Percentiles rank a stretch among this genome's conserved stretches.
phyloP scores from a whole-genome alignment of 2,329 filamentous ascomycete species.

The Davidsoniella neocaledoniae region DNA sequence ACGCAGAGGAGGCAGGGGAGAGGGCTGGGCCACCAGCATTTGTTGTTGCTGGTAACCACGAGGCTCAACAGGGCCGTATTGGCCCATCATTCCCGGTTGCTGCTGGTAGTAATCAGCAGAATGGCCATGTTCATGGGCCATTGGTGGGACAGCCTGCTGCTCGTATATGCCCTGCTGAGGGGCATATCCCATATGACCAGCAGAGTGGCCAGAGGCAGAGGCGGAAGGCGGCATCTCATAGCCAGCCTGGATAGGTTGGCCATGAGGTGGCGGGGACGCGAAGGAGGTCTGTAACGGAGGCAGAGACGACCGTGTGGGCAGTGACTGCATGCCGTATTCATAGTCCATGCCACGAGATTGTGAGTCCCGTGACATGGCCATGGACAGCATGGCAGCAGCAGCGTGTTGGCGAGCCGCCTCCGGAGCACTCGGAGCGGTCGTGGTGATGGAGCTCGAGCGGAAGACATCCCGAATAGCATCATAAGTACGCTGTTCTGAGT shows the following conservation, averaged over 20 bases:
- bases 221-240: conserved; percentile 1
- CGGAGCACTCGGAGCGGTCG: conserved; percentile 16
- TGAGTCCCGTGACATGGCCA: conserved; percentile 3
- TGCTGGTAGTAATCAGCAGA: conserved; percentile 6
- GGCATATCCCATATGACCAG: not conserved
- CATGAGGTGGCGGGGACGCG: not conserved
- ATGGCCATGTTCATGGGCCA: too few species aligned
- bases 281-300: conserved; percentile 1
- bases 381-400: conserved; percentile 9
- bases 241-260: conserved; percentile 1
- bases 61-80: not conserved
- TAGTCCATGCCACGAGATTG: not conserved
- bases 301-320: not conserved
- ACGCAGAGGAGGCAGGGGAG: conserved; percentile 8
- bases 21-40: conserved; percentile 3
- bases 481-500: conserved; percentile 14
- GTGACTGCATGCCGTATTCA: not conserved
- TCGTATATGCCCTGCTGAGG: conserved; percentile 1
- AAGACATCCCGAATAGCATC: conserved; percentile 26
- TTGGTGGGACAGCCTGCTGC: not conserved
- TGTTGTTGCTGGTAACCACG: conserved; percentile 4
- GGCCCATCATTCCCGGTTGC: not conserved
- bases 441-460: conserved; percentile 12
- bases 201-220: conserved; percentile 8
- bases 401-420: conserved; percentile 16